Evolutionary conservation across 1,139 yeast species (phyloP), one percentile per base, ranked within the genome.

Genomic region (Petasospora rhodanensis): DNA sequence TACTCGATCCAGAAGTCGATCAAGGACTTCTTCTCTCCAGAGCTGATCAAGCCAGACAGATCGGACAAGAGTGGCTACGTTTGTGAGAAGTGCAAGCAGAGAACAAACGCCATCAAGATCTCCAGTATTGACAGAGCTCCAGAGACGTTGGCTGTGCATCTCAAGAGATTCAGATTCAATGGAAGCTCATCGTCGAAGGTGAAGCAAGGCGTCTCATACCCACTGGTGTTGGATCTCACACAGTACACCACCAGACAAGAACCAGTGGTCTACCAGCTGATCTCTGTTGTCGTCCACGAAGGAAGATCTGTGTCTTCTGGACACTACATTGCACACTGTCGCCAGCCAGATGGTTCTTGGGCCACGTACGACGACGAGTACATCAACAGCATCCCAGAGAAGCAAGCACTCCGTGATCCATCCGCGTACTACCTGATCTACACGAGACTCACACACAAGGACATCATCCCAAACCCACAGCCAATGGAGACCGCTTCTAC

Each of bases 231-330:
- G 40, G 93, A 89, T 52, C 62, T 91, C 40, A 64, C 86, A 0
- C 73, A 72, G 38, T 89, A 72, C 55, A 73, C 85, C 24, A 61
- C 71, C 3, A 46, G 54, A 6, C 37, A 56, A 2, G 61, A 65
- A 14, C 76, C 81, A 1, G 73, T 77, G 8, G 66, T 69, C 37
- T 91, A 91, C 59, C 80, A 79, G 54, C 68, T 91, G 42, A 69
- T 76, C n/a, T 76, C 91, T 14, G 96, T 89, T 14, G 83, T 89
- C 41, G 89, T 87, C 13, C 99, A 91, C 55, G 95, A 86, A 53
- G 98, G 98, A 24, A 71, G 97, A 42, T 83, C 95, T 1, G 78
- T 89, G 11, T 79, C 89, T 29, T 79, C 93, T 7, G 99, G 99
- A 6, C 99, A 91, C 59, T 91, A 91, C 54, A 75, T 87, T 42